A percentile compares a stretch with the other conserved stretches of the same genome.
phyloP scores from a whole-genome alignment of 1,284 basidiomycete genomes.

The Golubevia pallescens region DNA sequence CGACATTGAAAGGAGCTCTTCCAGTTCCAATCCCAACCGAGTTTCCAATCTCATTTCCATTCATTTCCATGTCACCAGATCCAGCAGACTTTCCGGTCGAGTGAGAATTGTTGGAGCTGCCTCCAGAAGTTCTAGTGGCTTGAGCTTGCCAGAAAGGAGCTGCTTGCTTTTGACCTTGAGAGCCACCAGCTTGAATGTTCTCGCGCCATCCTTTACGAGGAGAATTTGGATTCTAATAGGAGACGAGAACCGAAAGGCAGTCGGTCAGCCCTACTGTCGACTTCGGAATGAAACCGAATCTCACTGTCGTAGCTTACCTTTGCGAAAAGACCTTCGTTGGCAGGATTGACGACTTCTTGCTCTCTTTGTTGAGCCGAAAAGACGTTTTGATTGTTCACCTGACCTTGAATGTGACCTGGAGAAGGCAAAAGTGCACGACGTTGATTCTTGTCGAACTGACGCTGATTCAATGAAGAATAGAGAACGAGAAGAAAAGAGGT shows the following conservation, averaged over 20 bases:
- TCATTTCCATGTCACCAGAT: background rate
- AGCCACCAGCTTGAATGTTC: background rate
- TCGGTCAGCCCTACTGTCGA: no score
- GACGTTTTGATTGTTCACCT: background rate
- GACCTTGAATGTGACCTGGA: background rate
- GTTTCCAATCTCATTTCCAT: background rate
- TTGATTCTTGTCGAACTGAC: background rate
- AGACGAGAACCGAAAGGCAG: no score
- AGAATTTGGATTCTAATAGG: background rate
- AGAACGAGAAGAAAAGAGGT: background rate
- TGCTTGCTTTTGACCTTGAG: background rate
- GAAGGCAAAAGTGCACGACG: background rate
- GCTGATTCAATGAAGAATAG: background rate
- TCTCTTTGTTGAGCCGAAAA: background rate
- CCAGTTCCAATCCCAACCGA: no score
- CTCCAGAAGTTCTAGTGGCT: background rate
- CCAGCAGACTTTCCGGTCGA: background rate
- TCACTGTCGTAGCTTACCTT: background rate
- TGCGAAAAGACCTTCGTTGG: background rate
- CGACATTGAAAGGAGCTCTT: no score
- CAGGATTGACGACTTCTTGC: background rate
- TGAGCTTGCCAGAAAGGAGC: background rate
- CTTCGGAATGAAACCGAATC: no score
- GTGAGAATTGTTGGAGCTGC: background rate
- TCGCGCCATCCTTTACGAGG: background rate